Conservation (phyloP, 2,329 filamentous ascomycete species). For the Hymenoscyphus linearis region DNA sequence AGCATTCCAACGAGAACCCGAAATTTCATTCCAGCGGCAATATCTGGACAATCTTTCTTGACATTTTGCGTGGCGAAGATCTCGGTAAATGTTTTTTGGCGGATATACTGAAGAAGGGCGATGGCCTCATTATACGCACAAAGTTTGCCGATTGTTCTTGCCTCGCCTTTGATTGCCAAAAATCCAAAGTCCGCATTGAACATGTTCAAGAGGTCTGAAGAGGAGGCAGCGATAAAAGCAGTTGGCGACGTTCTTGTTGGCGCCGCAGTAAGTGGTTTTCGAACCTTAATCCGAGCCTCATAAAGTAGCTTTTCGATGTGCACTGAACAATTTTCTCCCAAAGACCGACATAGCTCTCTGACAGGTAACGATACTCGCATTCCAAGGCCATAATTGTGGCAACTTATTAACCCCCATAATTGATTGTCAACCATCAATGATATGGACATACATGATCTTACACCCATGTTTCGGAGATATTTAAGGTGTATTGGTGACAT, state of each 20-base stretch:
- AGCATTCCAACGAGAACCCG: conserved; percentile 16
- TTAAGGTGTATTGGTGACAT: conserved; percentile 88
- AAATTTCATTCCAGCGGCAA: conserved; percentile 10
- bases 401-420: conserved; percentile 81
- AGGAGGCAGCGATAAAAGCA: conserved; percentile 19
- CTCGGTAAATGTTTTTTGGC: conserved; percentile 10
- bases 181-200: conserved; percentile 23
- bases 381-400: conserved; percentile 71
- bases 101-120: conserved; percentile 19
- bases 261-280: conserved; percentile 12
- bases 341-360: conserved; percentile 79
- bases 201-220: conserved; percentile 19
- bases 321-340: conserved; percentile 39
- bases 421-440: conserved; percentile 80
- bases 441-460: conserved; percentile 86
- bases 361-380: conserved; percentile 90
- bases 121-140: conserved; percentile 21
- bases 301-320: conserved; percentile 23
- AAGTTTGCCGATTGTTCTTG: conserved; percentile 20
- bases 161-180: conserved; percentile 20
- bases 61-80: conserved; percentile 18
- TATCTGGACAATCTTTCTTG: conserved; percentile 17
- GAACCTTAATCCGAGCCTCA: conserved; percentile 13
- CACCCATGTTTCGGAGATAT: conserved; percentile 79
- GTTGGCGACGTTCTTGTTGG: conserved; percentile 16